Evolutionary conservation across 1,284 basidiomycete species (phyloP).

Genomic region (Fomitopsis schrenkii): DNA sequence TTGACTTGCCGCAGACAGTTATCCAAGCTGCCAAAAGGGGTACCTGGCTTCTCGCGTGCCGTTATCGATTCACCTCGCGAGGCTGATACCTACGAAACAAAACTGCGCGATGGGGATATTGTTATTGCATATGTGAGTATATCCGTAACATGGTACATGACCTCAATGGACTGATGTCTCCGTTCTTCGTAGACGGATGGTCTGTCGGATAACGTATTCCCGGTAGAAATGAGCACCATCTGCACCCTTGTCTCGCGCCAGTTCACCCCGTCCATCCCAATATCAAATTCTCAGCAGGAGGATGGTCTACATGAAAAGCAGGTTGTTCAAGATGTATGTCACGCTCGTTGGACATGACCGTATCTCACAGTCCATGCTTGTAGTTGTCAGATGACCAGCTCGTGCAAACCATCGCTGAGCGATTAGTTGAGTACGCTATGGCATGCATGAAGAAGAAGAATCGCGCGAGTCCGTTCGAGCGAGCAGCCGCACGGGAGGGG

Average conservation of each 20-base stretch:
- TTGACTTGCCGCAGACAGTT: slow-evolving; percentile 49
- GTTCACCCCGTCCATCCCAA: slow-evolving; percentile 6
- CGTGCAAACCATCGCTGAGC: slow-evolving; percentile 68
- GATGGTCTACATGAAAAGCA: background rate
- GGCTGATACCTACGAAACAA: slow-evolving; percentile 62
- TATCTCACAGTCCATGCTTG: background rate
- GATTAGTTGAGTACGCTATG: slow-evolving; percentile 65
- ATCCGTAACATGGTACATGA: background rate
- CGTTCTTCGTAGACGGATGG: slow-evolving; percentile 67
- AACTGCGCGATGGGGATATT: slow-evolving; percentile 70
- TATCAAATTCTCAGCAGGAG: background rate
- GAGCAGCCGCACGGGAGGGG: slow-evolving; percentile 58
- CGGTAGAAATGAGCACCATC: slow-evolving; percentile 64
- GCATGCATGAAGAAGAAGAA: slow-evolving; percentile 62
- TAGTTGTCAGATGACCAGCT: slow-evolving; percentile 44
- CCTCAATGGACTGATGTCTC: background rate
- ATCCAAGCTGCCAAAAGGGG: slow-evolving; percentile 56
- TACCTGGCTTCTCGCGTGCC: slow-evolving; percentile 39
- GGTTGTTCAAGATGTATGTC: background rate
- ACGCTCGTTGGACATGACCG: background rate
- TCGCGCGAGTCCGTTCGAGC: slow-evolving; percentile 67
- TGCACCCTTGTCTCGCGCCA: slow-evolving; percentile 57
- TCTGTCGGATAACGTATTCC: slow-evolving; percentile 82
- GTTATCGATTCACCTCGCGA: slow-evolving; percentile 61
- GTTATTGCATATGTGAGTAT: slow-evolving; percentile 63